A percentile compares a stretch with the other conserved stretches of the same genome.
Evolutionary conservation across 139 green algal species (phyloP).

Genomic region (Volvox africanus): DNA sequence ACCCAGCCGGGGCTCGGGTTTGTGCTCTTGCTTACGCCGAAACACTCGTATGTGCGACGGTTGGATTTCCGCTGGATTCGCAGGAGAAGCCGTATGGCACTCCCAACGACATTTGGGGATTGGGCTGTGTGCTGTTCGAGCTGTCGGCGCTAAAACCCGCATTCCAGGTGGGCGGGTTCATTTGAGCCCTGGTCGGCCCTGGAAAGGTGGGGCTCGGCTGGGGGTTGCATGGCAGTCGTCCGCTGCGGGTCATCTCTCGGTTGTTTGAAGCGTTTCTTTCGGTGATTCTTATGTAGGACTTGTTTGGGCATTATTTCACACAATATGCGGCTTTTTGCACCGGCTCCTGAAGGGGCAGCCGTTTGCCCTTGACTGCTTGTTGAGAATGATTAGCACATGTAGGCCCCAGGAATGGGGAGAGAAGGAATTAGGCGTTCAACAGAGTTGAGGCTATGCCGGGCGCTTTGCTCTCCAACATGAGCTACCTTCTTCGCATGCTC

Average conservation of each 20-base stretch:
- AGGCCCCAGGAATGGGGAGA: no score
- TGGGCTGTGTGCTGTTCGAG: slow-evolving; percentile 65
- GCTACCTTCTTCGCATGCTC: not conserved
- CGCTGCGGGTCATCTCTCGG: not conserved
- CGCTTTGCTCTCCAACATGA: not conserved
- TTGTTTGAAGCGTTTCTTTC: not conserved
- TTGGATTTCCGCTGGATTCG: not conserved
- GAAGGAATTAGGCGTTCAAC: no score
- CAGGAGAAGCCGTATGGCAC: slow-evolving; percentile 22
- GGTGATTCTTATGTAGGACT: no score
- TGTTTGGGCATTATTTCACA: no score
- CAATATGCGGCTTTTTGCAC: no score
- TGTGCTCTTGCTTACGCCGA: not conserved
- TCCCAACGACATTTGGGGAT: slow-evolving; percentile 50
- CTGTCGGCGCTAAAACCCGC: slow-evolving; percentile 54
- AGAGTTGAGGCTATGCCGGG: not conserved
- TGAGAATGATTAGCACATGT: no score
- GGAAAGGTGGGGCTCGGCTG: not conserved
- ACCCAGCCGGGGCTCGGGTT: not conserved
- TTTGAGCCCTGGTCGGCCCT: no score
- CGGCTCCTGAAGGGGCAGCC: no score
- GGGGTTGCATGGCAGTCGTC: not conserved
- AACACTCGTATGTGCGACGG: not conserved
- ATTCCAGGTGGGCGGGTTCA: slow-evolving; percentile 49
- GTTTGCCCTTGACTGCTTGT: no score